Evolutionary conservation across 345 rosid species (phyloP).

Genomic region (Pseudoturritis turrita): DNA sequence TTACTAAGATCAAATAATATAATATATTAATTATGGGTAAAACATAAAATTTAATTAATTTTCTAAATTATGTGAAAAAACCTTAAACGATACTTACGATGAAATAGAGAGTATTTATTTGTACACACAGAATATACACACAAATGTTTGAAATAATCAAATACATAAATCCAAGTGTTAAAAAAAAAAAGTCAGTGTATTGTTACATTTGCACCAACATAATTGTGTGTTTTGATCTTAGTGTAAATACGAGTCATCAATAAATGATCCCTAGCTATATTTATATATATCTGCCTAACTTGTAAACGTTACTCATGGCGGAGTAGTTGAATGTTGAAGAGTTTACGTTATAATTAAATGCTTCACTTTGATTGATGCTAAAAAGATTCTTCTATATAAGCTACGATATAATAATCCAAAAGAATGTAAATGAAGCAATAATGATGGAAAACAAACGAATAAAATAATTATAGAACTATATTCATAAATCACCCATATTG

Average conservation of each 20-base stretch:
- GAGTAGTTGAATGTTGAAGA: constrained; percentile 23
- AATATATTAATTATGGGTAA: no score
- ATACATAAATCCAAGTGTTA: background rate
- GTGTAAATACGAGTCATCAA: background rate
- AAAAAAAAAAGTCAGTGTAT: background rate
- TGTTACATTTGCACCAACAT: background rate
- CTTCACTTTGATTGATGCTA: background rate
- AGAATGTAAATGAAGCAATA: background rate
- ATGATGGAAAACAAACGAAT: background rate
- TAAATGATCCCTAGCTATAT: background rate
- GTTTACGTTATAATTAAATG: constrained; percentile 11
- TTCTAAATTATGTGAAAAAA: no score
- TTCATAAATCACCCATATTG: background rate
- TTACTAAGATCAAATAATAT: no score
- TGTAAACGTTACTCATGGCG: background rate
- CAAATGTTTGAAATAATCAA: constrained; percentile 11
- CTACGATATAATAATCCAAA: background rate
- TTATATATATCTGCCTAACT: background rate
- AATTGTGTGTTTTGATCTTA: background rate
- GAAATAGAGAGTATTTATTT: no score
- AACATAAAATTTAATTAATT: no score
- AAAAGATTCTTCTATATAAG: background rate
- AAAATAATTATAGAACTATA: background rate
- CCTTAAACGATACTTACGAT: no score
- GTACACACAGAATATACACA: no score